Conservation (phyloP, 352 stramenopile genomes). For the Pythium scleroteichum region DNA sequence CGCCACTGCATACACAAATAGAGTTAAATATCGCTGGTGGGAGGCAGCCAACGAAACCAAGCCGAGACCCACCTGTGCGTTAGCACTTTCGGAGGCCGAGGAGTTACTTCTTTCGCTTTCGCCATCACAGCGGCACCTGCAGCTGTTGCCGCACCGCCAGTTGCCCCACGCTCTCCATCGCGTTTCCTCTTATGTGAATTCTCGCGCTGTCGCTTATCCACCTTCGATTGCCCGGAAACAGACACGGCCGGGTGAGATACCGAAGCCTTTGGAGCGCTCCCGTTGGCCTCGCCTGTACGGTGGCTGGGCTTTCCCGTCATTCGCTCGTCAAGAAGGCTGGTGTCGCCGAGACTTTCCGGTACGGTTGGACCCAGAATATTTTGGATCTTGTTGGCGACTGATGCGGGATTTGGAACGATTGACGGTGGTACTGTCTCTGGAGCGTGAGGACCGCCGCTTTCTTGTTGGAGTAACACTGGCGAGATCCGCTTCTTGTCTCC, state of each 20-base stretch:
- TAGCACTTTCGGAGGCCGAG: conserved; percentile 51
- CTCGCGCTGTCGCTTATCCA: conserved; percentile 25
- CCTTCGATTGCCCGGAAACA: background rate
- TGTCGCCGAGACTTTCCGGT: conserved; percentile 52
- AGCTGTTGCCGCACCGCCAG: conserved; percentile 19
- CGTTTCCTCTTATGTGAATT: conserved; percentile 69
- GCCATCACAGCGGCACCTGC: conserved; percentile 28
- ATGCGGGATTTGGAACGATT: conserved; percentile 43
- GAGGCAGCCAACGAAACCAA: no score
- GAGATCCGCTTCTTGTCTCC: conserved; percentile 70
- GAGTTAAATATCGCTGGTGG: background rate
- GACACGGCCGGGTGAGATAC: background rate
- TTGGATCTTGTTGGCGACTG: conserved; percentile 76
- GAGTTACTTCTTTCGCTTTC: conserved; percentile 65
- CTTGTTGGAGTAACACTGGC: conserved; percentile 45
- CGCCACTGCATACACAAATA: conserved; percentile 4
- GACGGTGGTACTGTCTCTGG: background rate
- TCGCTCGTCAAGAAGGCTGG: conserved; percentile 53
- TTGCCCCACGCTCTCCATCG: conserved; percentile 40
- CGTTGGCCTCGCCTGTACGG: background rate
- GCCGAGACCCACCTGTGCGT: conserved; percentile 42
- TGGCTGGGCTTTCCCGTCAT: conserved; percentile 41
- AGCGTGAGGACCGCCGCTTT: conserved; percentile 12
- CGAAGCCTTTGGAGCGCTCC: background rate
- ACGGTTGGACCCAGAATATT: conserved; percentile 72